These are phyloP conservation scores for Pseudofabraea citricarpa DNA, from an alignment of 2,329 filamentous ascomycete genomes.

Conservation along the genomic window DNA sequence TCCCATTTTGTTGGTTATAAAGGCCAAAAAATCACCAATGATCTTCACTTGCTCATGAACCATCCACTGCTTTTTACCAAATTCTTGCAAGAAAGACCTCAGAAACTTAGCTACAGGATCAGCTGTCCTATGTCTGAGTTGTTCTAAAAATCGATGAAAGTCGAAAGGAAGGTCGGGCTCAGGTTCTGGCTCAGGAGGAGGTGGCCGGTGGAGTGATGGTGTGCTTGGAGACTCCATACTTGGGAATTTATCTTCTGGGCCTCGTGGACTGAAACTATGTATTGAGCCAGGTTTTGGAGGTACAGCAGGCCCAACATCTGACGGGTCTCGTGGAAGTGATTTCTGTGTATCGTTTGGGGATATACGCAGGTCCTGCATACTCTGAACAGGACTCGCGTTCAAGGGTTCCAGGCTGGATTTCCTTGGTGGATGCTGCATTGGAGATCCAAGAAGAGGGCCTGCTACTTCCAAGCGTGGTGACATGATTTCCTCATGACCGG, in stretches of 20 bases:
- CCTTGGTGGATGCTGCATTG: conserved; percentile 70
- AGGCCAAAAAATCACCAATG: conserved; percentile 90
- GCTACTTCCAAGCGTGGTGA: conserved; percentile 80
- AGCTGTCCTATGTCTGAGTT: conserved; percentile 93
- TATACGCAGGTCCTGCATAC: conserved; percentile 23
- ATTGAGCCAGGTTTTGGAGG: conserved; percentile 35
- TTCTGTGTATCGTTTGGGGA: conserved; percentile 12
- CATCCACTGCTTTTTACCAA: conserved; percentile 98
- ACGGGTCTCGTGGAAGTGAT: conserved; percentile 13
- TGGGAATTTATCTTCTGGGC: conserved; percentile 43
- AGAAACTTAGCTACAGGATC: conserved; percentile 95
- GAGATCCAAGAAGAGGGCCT: conserved; percentile 67
- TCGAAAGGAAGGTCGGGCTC: conserved; percentile 90
- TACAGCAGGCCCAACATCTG: conserved; percentile 30
- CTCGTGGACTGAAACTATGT: conserved; percentile 21
- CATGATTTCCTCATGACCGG: conserved; percentile 81
- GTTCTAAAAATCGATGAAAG: conserved; percentile 94
- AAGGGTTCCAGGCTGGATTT: conserved; percentile 81
- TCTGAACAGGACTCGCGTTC: conserved; percentile 25
- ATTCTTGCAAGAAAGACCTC: conserved; percentile 89
- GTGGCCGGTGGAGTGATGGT: conserved; percentile 53
- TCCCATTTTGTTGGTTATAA: conserved; percentile 98
- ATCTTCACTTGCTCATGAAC: conserved; percentile 99
- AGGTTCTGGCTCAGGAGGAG: conserved; percentile 68
- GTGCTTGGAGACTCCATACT: conserved; percentile 31